Base-by-base conservation (phyloP, 768 basidiomycete species). In the Tremella yokohamensis region DNA sequence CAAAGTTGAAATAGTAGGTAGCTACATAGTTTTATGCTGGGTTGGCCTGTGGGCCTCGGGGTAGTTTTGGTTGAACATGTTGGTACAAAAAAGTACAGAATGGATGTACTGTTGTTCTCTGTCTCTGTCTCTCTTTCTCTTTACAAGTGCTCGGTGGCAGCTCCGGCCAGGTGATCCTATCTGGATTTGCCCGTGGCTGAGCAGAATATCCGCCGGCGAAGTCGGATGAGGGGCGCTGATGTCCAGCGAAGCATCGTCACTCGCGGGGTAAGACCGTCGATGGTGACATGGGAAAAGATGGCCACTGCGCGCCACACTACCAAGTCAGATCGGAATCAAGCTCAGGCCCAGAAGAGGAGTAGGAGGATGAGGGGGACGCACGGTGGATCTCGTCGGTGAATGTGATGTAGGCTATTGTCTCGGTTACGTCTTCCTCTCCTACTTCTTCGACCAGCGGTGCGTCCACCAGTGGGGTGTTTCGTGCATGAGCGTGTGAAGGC, bases 371-470 rank as follows among this genome's bases (percentile, higher is more conserved):
- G 9, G 9, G 3, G 11, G 25, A 56, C 62, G 56, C 45, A 63
- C 62, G 22, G 54, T 54, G 53, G 37, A 39, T 49, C 26, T 59
- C 62, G 15, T 44, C n/a, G 1, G 26, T 25, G 34, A 63, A 63
- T 51, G 58, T 57, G n/a, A 63, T 49, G 39, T 53, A 56, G 8
- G 62, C 62, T 9, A 63, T 34, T 11, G 62, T 63, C 25, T 55
- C 42, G 6, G 29, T 13, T 49, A 48, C 29, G 24, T 40, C 42
- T 22, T 8, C n/a, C 18, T 4, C n/a, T 8, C 42, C 42, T 3
- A 45, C n/a, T 16, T 16, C 18, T 15, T 4, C 22, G 6, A 4
- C 42, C 18, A 22, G n/a, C n/a, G n/a, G n/a, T n/a, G n/a, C n/a
- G n/a, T n/a, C n/a, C n/a, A n/a, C n/a, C n/a, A n/a, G n/a, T n/a